Percentiles rank a stretch among this genome's conserved stretches.
phyloP scores from a whole-genome alignment of 2,329 filamentous ascomycete species.

The Nothopassalora personata region DNA sequence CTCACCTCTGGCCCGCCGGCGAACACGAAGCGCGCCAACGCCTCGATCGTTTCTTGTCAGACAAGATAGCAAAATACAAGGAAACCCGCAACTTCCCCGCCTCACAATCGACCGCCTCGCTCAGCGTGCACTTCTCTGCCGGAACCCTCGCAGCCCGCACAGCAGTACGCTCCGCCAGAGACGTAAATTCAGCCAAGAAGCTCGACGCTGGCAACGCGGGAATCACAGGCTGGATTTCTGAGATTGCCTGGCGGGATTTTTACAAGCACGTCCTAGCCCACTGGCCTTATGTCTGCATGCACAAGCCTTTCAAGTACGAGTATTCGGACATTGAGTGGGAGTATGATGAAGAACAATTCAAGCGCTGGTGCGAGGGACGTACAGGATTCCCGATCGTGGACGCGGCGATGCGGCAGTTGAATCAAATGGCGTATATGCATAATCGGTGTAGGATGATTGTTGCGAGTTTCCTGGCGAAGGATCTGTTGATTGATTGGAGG shows the following conservation, averaged over 20 bases:
- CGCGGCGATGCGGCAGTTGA: constrained; percentile 76
- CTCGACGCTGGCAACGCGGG: constrained; percentile 63
- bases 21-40: constrained; percentile 65
- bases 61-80: constrained; percentile 58
- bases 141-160: constrained; percentile 65
- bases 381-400: constrained; percentile 83
- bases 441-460: constrained; percentile 82
- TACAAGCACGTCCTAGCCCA: constrained; percentile 79
- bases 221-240: constrained; percentile 69
- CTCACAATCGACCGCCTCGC: constrained; percentile 57
- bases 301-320: constrained; percentile 75
- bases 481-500: constrained; percentile 77
- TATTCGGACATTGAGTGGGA: constrained; percentile 81
- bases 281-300: constrained; percentile 81
- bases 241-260: constrained; percentile 82
- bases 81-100: constrained; percentile 62
- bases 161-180: constrained; percentile 58
- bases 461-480: constrained; percentile 73
- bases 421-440: constrained; percentile 68
- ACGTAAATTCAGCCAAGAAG: constrained; percentile 56
- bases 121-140: constrained; percentile 68
- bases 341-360: constrained; percentile 63
- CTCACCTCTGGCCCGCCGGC: constrained; percentile 65
- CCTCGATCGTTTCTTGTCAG: constrained; percentile 61
- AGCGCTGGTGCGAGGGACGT: constrained; percentile 65